Percentiles rank a stretch among this genome's conserved stretches.
These are phyloP conservation scores for Sugiyamaella japonica DNA, from an alignment of 1,139 yeast species.

Conservation along the genomic window DNA sequence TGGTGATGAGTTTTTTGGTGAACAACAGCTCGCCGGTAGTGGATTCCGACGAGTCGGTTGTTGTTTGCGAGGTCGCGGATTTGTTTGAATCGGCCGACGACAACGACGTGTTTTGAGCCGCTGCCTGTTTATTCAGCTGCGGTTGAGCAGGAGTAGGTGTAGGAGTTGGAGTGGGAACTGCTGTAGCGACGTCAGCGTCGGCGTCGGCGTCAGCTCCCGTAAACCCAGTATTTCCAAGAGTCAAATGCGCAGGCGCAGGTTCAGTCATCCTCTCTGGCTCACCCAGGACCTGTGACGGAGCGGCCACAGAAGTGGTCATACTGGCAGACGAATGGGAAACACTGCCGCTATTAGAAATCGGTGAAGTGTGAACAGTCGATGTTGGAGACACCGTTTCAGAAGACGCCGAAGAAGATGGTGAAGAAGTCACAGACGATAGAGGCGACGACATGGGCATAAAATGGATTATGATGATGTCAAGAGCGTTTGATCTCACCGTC, in stretches of 20 bases:
- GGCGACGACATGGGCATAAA: slow-evolving; percentile 11
- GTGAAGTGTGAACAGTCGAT: slow-evolving; percentile 23
- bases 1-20: slow-evolving; percentile 25
- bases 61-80: slow-evolving; percentile 7
- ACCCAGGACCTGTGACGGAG: background rate
- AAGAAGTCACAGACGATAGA: slow-evolving; percentile 3
- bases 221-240: background rate
- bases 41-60: slow-evolving; percentile 6
- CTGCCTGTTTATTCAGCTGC: slow-evolving; percentile 3
- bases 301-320: background rate
- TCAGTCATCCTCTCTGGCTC: background rate
- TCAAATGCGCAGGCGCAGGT: background rate
- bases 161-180: slow-evolving; percentile 4
- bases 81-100: slow-evolving; percentile 11
- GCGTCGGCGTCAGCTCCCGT: background rate
- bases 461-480: too few relatives aligned
- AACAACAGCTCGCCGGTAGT: slow-evolving; percentile 21
- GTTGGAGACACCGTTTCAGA: slow-evolving; percentile 14
- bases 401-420: slow-evolving; percentile 5
- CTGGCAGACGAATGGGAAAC: slow-evolving; percentile 3
- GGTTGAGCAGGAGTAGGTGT: slow-evolving; percentile 2
- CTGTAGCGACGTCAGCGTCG: background rate
- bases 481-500: too few relatives aligned
- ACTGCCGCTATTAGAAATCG: slow-evolving; percentile 10
- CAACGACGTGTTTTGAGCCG: slow-evolving; percentile 10